Base-by-base conservation (phyloP, 1,284 basidiomycete genomes). In the Apiotrichum domesticum region DNA sequence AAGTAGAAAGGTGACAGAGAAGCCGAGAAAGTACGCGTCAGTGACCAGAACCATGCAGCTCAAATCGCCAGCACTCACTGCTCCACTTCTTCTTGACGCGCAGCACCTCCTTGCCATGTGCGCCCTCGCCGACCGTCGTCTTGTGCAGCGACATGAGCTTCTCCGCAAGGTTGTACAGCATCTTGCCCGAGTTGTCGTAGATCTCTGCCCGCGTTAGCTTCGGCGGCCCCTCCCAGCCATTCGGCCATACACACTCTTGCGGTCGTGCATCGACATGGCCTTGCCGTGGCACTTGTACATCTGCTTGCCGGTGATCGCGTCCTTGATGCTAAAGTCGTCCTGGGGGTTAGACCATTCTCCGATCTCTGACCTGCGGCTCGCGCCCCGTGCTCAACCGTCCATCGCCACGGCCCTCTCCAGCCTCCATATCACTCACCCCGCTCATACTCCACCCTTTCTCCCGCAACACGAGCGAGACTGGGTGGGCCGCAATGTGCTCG, bases 391-490 rank as follows among this genome's bases (percentile, higher is more conserved):
- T 21, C 21, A 21, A 21, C 21, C 21, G 21, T 21, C 21, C 21
- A 21, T 21, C 21, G 21, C 21, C 21, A 21, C 21, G 21, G 21
- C 21, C 21, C 21, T 21, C 21, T 21, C 21, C 21, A 21, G 21
- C 21, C 21, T 21, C 21, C 21, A 21, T 21, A 21, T 21, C 9
- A 44, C 57, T 37, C 39, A 59, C 54, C 3, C 52, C 58, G 14
- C 39, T 44, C 35, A 60, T 35, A 0, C 54, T 54, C 34, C 46
- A 37, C 10, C 37, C 11, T 9, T 35, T 51, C 57, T 77, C 75
- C 53, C 72, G 72, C 45, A 75, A 56, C 5, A 74, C 45, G 13
- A 60, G 46, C 4, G 55, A 54, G 6, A 51, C 52, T n/a, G 33
- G 35, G 6, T n/a, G 10, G 6, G n/a, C 3, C 34, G 45, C 39